Conservation (phyloP, 306 rosid species). For the Quercus ilex region DNA sequence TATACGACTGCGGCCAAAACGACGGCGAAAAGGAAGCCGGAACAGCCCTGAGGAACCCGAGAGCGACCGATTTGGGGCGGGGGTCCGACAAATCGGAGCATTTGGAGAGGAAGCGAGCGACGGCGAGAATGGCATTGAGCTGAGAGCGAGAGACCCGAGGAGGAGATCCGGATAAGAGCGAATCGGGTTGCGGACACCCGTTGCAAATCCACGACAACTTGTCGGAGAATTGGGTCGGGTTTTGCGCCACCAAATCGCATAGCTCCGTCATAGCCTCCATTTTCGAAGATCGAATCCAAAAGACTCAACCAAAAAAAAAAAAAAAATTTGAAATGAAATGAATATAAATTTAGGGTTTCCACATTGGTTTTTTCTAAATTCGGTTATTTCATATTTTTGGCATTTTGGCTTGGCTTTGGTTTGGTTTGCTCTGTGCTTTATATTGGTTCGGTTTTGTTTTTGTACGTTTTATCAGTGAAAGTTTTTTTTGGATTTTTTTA, state of each 20-base stretch:
- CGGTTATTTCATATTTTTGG: too few species aligned
- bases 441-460: too few species aligned
- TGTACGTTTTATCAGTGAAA: too few species aligned
- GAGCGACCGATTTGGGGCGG: slow-evolving; percentile 61
- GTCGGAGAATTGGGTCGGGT: slow-evolving; percentile 67
- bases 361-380: background rate
- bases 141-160: slow-evolving; percentile 80
- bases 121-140: slow-evolving; percentile 90
- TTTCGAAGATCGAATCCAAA: slow-evolving; percentile 18
- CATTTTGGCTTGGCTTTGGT: too few species aligned
- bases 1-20: slow-evolving; percentile 84
- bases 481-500: too few species aligned
- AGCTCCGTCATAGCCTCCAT: slow-evolving; percentile 95
- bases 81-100: slow-evolving; percentile 65
- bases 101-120: slow-evolving; percentile 74
- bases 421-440: too few species aligned
- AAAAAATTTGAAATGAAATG: too few species aligned
- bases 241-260: slow-evolving; percentile 85
- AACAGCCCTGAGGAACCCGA: slow-evolving; percentile 73
- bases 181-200: slow-evolving; percentile 75
- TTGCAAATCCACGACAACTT: slow-evolving; percentile 81
- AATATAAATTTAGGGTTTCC: background rate
- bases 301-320: background rate
- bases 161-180: slow-evolving; percentile 64
- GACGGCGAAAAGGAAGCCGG: slow-evolving; percentile 61